These are phyloP conservation scores for Coniochaeta prunicola DNA, from an alignment of 2,329 filamentous ascomycete species.

Conservation along the genomic window DNA sequence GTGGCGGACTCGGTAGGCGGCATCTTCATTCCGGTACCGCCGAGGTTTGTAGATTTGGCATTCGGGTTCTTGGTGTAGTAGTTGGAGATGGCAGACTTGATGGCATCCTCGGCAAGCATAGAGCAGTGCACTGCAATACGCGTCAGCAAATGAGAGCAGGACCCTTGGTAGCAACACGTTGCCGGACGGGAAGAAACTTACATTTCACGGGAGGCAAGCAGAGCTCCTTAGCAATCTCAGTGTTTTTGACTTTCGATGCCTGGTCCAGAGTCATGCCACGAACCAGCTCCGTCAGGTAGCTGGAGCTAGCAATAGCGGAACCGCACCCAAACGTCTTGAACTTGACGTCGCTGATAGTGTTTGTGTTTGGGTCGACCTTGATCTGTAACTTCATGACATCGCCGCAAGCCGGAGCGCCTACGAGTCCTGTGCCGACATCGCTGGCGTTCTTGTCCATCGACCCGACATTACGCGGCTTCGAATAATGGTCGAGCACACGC, in stretches of 20 bases:
- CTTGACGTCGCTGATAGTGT: constrained; percentile 88
- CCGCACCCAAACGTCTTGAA: constrained; percentile 87
- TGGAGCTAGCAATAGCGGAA: constrained; percentile 87
- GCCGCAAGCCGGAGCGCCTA: constrained; percentile 84
- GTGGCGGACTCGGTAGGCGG: not conserved
- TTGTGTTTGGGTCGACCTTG: constrained; percentile 78
- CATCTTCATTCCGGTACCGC: constrained; percentile 63
- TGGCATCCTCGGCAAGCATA: constrained; percentile 87
- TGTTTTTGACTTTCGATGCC: constrained; percentile 87
- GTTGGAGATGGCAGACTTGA: constrained; percentile 85
- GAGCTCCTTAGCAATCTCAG: constrained; percentile 95
- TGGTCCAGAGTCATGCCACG: constrained; percentile 95
- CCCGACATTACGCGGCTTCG: constrained; percentile 46
- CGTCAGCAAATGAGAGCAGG: constrained; percentile 35
- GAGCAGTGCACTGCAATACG: constrained; percentile 82
- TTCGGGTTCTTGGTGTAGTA: constrained; percentile 89
- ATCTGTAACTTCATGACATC: constrained; percentile 95
- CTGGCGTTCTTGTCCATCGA: constrained; percentile 63
- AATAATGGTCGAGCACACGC: constrained; percentile 64
- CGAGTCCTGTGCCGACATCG: constrained; percentile 85
- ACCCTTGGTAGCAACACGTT: constrained; percentile 63
- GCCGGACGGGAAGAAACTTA: constrained; percentile 58
- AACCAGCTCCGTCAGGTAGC: constrained; percentile 91
- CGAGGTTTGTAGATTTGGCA: constrained; percentile 64
- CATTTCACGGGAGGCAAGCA: constrained; percentile 82